Conservation (phyloP, 352 stramenopile genomes). For the Poterioochromonas sp. region DNA sequence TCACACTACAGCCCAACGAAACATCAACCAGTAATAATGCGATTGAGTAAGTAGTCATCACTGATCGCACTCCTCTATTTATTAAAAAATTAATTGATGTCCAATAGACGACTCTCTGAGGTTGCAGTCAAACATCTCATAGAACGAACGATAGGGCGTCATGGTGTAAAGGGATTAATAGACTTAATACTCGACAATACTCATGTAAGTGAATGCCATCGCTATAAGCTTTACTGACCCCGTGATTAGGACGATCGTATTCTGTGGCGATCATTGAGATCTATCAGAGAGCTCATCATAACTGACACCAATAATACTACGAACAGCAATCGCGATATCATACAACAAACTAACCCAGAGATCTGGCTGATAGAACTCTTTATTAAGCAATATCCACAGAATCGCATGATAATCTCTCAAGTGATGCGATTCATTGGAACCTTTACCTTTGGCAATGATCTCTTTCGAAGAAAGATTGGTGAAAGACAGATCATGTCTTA, state of each 20-base stretch:
- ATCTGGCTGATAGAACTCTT: neutral
- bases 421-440: neutral
- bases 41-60: neutral
- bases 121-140: neutral
- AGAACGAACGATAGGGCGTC: neutral
- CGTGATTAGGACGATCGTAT: neutral
- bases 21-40: neutral
- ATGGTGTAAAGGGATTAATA: neutral
- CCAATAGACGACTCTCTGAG: neutral
- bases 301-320: too few relatives aligned
- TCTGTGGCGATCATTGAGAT: neutral
- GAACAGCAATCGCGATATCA: too few relatives aligned
- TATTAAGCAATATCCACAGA: neutral
- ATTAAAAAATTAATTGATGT: neutral
- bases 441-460: slow-evolving; percentile 15
- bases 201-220: too few relatives aligned
- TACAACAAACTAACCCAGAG: neutral
- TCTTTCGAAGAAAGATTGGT: neutral
- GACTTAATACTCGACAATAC: neutral
- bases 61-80: too few relatives aligned
- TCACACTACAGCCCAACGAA: neutral
- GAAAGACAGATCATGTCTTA: neutral
- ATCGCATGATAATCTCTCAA: neutral
- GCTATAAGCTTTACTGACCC: too few relatives aligned
- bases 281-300: neutral